phyloP scores from a whole-genome alignment of 371 early-diverging fungal genomes.

The Syncephalastrum racemosum region DNA sequence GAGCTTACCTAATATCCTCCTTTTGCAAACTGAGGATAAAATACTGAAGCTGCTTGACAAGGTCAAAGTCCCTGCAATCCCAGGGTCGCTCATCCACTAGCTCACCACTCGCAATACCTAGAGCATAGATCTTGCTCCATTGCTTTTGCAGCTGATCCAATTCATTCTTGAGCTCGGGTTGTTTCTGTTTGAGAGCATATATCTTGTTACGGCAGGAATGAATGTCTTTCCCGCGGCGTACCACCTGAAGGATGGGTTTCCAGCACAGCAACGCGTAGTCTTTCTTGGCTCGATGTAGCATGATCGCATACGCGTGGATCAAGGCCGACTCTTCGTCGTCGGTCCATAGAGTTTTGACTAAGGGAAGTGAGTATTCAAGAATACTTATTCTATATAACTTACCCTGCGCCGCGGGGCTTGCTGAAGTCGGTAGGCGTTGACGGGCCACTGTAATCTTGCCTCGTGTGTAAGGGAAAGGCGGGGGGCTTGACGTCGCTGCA shows the following conservation, averaged over 20 bases:
- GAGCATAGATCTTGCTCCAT: slow-evolving; percentile 15
- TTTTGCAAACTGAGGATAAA: slow-evolving; percentile 12
- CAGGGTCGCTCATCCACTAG: slow-evolving; percentile 19
- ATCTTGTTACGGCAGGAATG: too few relatives aligned
- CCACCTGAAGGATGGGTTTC: slow-evolving; percentile 15
- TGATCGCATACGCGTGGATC: slow-evolving; percentile 16
- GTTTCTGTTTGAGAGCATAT: background rate
- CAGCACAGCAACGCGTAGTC: slow-evolving; percentile 6
- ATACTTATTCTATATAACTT: too few relatives aligned
- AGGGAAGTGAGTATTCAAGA: too few relatives aligned
- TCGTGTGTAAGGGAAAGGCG: too few relatives aligned
- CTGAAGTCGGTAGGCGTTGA: too few relatives aligned
- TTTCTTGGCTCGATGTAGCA: slow-evolving; percentile 11
- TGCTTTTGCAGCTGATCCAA: slow-evolving; percentile 7
- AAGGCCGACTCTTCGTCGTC: slow-evolving; percentile 3
- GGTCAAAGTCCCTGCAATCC: slow-evolving; percentile 16
- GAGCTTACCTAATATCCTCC: too few relatives aligned
- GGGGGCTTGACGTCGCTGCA: too few relatives aligned
- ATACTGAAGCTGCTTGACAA: slow-evolving; percentile 17
- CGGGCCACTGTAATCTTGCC: too few relatives aligned
- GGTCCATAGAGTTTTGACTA: too few relatives aligned
- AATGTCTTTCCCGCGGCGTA: slow-evolving; percentile 1
- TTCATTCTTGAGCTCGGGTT: background rate
- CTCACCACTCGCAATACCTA: slow-evolving; percentile 7
- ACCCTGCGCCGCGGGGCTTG: too few relatives aligned